Conservation (phyloP, 345 rosid species). For the Luvunga scandens region DNA sequence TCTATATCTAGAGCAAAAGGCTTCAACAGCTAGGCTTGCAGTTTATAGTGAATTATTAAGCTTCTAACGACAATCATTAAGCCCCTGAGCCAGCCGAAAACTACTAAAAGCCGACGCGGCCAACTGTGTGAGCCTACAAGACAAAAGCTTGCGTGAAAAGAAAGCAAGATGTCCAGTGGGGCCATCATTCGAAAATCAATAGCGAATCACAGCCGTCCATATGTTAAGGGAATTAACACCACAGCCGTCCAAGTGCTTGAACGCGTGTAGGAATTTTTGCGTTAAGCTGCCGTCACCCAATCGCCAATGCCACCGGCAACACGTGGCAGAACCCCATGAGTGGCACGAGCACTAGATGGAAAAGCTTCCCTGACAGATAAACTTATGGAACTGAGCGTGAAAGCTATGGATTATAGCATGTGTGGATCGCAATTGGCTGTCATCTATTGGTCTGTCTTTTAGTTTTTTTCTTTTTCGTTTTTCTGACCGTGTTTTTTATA, state of each 20-base stretch:
- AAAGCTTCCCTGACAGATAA: slow-evolving; percentile 3
- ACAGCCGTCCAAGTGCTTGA: slow-evolving; percentile 11
- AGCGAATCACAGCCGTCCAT: slow-evolving; percentile 14
- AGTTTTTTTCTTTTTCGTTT: neutral
- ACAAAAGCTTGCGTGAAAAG: slow-evolving; percentile 27
- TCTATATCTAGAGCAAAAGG: no score
- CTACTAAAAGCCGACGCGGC: neutral
- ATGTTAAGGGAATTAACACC: neutral
- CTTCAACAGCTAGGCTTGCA: neutral
- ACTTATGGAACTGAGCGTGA: neutral
- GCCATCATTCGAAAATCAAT: slow-evolving; percentile 14
- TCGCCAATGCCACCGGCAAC: slow-evolving; percentile 15
- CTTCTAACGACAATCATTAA: neutral
- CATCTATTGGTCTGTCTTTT: slow-evolving; percentile 10
- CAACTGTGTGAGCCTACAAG: neutral
- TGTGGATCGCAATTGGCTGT: neutral
- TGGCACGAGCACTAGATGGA: neutral
- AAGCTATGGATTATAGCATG: neutral
- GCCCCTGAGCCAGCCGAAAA: slow-evolving; percentile 8
- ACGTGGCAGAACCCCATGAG: slow-evolving; percentile 42
- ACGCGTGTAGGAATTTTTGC: neutral
- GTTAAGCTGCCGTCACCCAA: slow-evolving; percentile 20
- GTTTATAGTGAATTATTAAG: neutral
- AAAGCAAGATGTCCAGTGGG: slow-evolving; percentile 20
- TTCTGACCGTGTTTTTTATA: neutral